These are phyloP conservation scores for Avena sativa DNA, from an alignment of 176 grass and related monocot species.

Conservation along the genomic window DNA sequence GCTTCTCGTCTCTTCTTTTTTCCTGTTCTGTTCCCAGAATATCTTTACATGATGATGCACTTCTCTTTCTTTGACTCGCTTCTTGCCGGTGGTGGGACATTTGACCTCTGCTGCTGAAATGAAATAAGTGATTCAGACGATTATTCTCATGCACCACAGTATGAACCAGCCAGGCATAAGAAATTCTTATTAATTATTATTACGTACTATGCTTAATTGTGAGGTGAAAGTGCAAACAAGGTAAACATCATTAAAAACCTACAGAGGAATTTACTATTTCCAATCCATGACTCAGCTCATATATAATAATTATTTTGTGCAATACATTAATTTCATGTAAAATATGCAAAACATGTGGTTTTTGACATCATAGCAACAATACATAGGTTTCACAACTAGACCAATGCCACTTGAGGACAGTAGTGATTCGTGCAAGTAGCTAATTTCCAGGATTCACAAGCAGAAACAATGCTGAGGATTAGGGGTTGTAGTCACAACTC, in stretches of 20 bases:
- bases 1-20: conserved; percentile 26
- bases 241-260: background rate
- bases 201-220: background rate
- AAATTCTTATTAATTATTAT: background rate
- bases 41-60: conserved; percentile 80
- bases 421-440: background rate
- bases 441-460: conserved; percentile 31
- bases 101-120: conserved; percentile 48
- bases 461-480: background rate
- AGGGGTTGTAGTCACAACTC: background rate
- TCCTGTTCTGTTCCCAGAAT: conserved; percentile 29
- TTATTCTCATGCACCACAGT: background rate
- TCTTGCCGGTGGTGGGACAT: conserved; percentile 46
- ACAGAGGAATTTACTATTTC: background rate
- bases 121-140: background rate
- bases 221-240: background rate
- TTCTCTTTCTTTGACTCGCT: conserved; percentile 82
- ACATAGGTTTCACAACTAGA: background rate
- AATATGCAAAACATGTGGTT: background rate
- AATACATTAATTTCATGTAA: conserved; percentile 2
- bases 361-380: background rate
- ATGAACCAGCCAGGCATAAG: background rate
- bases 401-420: background rate
- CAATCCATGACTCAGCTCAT: background rate
- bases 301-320: background rate